Evolutionary conservation across 768 basidiomycete species (phyloP).

Genomic region (Strobilomyces echinocephalus): DNA sequence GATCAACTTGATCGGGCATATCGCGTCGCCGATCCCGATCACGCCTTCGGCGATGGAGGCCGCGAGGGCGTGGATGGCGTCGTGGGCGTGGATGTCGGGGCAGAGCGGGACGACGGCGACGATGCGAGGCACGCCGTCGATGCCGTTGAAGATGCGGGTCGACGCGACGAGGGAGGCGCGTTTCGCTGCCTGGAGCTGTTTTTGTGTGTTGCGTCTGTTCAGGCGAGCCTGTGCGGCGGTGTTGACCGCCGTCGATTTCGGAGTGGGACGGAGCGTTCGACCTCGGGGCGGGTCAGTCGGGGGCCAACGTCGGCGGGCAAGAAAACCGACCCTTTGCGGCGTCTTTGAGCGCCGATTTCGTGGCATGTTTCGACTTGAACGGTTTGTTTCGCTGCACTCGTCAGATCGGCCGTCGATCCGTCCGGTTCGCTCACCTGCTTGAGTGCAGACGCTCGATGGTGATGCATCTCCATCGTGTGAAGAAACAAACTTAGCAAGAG

Average conservation of each 20-base stretch:
- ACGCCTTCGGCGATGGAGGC: conserved; percentile 50
- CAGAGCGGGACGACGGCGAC: conserved; percentile 85
- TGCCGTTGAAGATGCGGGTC: conserved; percentile 73
- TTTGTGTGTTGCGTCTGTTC: conserved; percentile 80
- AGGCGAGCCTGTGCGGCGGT: conserved; percentile 63
- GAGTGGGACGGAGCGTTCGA: conserved; percentile 49
- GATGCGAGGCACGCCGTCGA: conserved; percentile 77
- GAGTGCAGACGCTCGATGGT: conserved; percentile 68
- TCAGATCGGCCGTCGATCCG: background rate
- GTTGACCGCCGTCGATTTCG: conserved; percentile 47
- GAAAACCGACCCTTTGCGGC: conserved; percentile 66
- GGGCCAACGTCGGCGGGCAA: background rate
- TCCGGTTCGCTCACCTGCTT: conserved; percentile 57
- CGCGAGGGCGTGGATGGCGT: conserved; percentile 53
- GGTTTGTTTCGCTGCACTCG: conserved; percentile 72
- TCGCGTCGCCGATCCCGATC: conserved; percentile 13
- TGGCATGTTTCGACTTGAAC: conserved; percentile 88
- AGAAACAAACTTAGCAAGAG: too few relatives aligned
- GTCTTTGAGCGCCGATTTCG: conserved; percentile 80
- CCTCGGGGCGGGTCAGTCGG: conserved; percentile 27
- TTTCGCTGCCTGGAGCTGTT: conserved; percentile 75
- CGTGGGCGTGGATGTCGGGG: conserved; percentile 52
- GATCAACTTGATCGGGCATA: conserved; percentile 71
- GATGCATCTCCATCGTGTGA: conserved; percentile 39
- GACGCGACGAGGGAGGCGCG: conserved; percentile 62